Evolutionary conservation across 768 basidiomycete species (phyloP).

Genomic region (Podaxis pistillaris): DNA sequence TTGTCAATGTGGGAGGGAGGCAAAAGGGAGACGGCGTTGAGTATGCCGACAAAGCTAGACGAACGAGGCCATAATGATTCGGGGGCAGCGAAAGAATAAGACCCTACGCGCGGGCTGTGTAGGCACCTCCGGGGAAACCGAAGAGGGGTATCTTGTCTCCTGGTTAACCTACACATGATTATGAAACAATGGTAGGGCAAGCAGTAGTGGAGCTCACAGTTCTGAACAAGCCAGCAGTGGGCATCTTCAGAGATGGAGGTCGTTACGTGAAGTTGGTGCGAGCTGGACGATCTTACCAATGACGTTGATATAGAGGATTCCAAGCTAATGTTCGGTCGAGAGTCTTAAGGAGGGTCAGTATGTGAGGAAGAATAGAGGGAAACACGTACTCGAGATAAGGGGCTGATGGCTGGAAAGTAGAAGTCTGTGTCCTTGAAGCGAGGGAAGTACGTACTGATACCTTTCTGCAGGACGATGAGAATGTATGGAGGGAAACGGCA

Average conservation of each 20-base stretch:
- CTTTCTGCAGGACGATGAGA: slow-evolving; percentile 10
- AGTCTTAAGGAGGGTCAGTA: slow-evolving; percentile 7
- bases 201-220: slow-evolving; percentile 9
- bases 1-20: slow-evolving; percentile 18
- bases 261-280: background rate
- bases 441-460: slow-evolving; percentile 20
- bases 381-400: slow-evolving; percentile 12
- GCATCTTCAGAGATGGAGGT: slow-evolving; percentile 12
- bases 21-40: slow-evolving; percentile 21
- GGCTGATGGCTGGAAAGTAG: slow-evolving; percentile 14
- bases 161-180: background rate
- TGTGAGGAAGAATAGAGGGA: background rate
- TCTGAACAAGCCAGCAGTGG: slow-evolving; percentile 19
- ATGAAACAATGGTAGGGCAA: background rate
- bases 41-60: slow-evolving; percentile 18
- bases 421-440: slow-evolving; percentile 14
- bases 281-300: slow-evolving; percentile 14
- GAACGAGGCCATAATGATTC: background rate
- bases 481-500: background rate
- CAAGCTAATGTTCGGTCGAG: slow-evolving; percentile 19
- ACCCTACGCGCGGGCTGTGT: slow-evolving; percentile 22
- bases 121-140: slow-evolving; percentile 21
- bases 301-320: slow-evolving; percentile 18
- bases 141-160: slow-evolving; percentile 12
- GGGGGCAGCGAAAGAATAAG: background rate